phyloP scores from a whole-genome alignment of 129 eudicot genomes.

The Escallonia rubra region DNA sequence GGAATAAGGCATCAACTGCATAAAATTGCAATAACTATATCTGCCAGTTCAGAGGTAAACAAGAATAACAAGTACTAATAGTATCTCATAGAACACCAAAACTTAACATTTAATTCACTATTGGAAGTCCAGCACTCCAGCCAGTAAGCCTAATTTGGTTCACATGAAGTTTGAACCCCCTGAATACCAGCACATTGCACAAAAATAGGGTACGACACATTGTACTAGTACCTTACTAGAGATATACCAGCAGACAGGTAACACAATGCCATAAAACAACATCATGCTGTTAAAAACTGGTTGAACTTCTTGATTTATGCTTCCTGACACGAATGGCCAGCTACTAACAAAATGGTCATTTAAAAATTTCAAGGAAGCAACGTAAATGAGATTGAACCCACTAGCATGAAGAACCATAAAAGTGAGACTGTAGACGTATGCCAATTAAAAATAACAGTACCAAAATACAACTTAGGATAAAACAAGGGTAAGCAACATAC shows the following conservation, averaged over 20 bases:
- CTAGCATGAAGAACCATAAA: too few relatives aligned
- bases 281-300: constrained; percentile 13
- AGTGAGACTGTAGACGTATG: too few relatives aligned
- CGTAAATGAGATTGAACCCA: not conserved
- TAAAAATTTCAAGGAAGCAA: not conserved
- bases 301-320: not conserved
- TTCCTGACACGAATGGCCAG: constrained; percentile 1
- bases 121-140: not conserved
- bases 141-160: not conserved
- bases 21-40: too few relatives aligned
- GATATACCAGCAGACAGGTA: constrained; percentile 9
- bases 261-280: not conserved
- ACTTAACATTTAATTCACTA: too few relatives aligned
- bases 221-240: not conserved
- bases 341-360: not conserved
- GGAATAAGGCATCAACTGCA: too few relatives aligned
- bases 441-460: too few relatives aligned
- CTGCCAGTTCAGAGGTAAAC: not conserved
- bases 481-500: too few relatives aligned
- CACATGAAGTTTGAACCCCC: not conserved
- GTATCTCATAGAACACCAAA: too few relatives aligned
- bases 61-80: not conserved
- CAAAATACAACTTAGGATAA: too few relatives aligned
- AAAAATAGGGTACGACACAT: too few relatives aligned
- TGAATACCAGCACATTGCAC: not conserved